Evolutionary conservation across 2,329 filamentous ascomycete genomes (phyloP).

Genomic region (Penicillium sp.): DNA sequence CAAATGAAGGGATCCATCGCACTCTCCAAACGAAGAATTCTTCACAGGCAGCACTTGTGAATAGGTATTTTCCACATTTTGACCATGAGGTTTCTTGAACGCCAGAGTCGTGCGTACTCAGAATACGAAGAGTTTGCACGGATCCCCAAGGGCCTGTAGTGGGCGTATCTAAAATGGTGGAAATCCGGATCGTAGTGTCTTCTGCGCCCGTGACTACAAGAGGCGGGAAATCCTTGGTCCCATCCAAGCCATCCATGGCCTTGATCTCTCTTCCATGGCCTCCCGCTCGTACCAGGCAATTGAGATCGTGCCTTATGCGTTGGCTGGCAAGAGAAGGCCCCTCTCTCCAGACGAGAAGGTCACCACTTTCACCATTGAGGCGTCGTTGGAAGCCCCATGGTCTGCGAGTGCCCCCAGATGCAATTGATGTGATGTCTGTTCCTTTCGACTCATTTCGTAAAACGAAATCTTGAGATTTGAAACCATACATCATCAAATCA

Average conservation of each 20-base stretch:
- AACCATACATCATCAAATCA: constrained; percentile 25
- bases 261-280: constrained; percentile 88
- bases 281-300: constrained; percentile 61
- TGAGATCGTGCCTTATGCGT: constrained; percentile 43
- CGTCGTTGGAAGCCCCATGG: constrained; percentile 63
- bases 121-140: constrained; percentile 59
- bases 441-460: constrained; percentile 76
- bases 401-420: constrained; percentile 84
- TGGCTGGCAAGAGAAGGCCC: constrained; percentile 56
- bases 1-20: constrained; percentile 54
- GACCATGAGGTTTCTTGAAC: constrained; percentile 81
- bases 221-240: constrained; percentile 10
- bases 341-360: constrained; percentile 73
- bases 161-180: constrained; percentile 19
- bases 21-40: constrained; percentile 87
- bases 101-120: constrained; percentile 79
- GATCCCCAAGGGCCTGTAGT: constrained; percentile 21
- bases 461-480: constrained; percentile 62
- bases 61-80: constrained; percentile 64
- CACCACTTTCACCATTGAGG: constrained; percentile 32
- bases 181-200: constrained; percentile 76
- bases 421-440: constrained; percentile 68
- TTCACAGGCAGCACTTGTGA: constrained; percentile 84
- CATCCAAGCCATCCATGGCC: constrained; percentile 52
- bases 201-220: constrained; percentile 69